Evolutionary conservation across 2,329 filamentous ascomycete species (phyloP), one percentile per base, ranked within the genome.

Genomic region (Thielaviopsis musarum): DNA sequence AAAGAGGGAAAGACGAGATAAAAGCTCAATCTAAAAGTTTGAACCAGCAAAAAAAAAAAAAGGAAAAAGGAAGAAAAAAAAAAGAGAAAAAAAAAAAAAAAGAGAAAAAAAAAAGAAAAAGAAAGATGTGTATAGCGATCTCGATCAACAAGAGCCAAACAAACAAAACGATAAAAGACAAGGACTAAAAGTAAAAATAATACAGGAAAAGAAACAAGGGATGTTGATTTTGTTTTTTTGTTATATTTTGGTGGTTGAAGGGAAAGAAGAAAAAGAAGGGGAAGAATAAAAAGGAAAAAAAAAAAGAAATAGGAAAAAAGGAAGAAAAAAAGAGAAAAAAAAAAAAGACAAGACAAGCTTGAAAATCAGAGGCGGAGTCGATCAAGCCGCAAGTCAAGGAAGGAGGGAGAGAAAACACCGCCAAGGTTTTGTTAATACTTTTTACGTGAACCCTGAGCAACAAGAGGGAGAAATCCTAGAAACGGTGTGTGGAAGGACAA

Each of bases 21-120:
- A 21, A 26, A 21, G 45, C 2, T 49, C 5, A 5, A 49, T n/a
- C 45, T 19, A 19, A 49, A 19, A 21, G 45, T 49, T 19, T 49
- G 17, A 7, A 10, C n/a, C 45, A 49, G 45, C 45, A 49, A 21
- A 24, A 15, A 38, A 54, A 57, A 34, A 52, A 57, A 49, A 52
- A 63, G 38, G 45, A 17, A 38, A 48, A 10, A 13, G 38, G 10
- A 41, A 9, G 10, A 48, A 24, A 62, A 58, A 60, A 52, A 62
- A 58, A n/a, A n/a, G n/a, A n/a, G 57, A 63, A 64, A 57, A 61
- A 65, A 62, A 63, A 53, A 53, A 17, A 53, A 53, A 12, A 55
- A 13, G 22, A 26, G 5, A 34, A 38, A 55, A 21, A 41, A 5
- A 41, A 55, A n/a, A 21, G 15, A 19, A 60, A 58, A n/a, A 15